phyloP scores from a whole-genome alignment of 1,284 basidiomycete genomes.

The Cutaneotrichosporon cutaneum region DNA sequence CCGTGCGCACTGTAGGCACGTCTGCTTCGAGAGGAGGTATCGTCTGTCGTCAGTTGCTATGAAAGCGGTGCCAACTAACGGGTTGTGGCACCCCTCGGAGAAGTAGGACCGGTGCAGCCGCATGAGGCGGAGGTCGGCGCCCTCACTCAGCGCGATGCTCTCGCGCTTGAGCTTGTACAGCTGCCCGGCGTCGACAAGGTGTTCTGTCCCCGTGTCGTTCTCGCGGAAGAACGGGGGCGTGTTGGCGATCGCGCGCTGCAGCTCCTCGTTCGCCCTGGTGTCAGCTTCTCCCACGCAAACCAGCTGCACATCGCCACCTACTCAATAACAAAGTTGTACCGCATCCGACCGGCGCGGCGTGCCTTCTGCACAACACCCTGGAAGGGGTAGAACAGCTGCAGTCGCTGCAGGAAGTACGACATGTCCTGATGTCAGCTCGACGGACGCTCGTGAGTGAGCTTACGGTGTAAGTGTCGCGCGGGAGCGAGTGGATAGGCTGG shows the following conservation, averaged over 20 bases:
- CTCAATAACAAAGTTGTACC: constrained; percentile 29
- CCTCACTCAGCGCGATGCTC: constrained; percentile 27
- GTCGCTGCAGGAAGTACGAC: constrained; percentile 31
- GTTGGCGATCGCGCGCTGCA: constrained; percentile 22
- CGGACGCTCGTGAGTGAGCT: not conserved
- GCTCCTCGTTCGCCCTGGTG: constrained; percentile 22
- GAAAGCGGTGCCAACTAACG: constrained; percentile 8
- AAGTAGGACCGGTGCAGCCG: constrained; percentile 33
- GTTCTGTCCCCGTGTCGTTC: constrained; percentile 11
- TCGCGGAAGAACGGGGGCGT: constrained; percentile 24
- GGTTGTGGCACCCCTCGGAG: constrained; percentile 28
- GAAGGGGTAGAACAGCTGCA: constrained; percentile 31
- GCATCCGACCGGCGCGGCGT: constrained; percentile 26
- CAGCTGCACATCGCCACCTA: constrained; percentile 6
- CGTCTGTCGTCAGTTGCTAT: constrained; percentile 2
- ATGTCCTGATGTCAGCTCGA: constrained; percentile 21
- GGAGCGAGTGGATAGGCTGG: constrained; percentile 21
- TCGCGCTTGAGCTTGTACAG: constrained; percentile 28
- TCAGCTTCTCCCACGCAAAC: not conserved
- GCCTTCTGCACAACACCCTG: constrained; percentile 28
- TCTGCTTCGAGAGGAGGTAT: constrained; percentile 26
- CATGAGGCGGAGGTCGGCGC: constrained; percentile 30
- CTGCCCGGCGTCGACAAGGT: constrained; percentile 21
- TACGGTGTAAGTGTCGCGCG: constrained; percentile 26
- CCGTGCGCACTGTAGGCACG: constrained; percentile 22